Evolutionary conservation across 225 moss, liverwort and hornwort genomes (phyloP).

Genomic region (Straminergon stramineum): DNA sequence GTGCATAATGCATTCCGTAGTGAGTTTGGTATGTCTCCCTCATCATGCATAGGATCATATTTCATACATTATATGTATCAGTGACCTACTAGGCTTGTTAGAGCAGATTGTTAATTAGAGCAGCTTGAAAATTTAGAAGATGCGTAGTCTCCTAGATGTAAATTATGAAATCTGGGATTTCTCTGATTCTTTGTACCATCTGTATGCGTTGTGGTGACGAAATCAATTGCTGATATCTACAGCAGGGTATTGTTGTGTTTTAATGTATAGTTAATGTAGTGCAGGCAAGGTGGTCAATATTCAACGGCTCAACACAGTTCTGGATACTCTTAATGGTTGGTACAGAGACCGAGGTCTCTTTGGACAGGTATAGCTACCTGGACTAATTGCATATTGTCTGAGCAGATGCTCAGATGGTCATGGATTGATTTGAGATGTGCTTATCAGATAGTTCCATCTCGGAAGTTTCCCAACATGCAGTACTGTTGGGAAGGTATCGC

Average conservation of each 20-base stretch:
- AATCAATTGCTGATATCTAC: not conserved
- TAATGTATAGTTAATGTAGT: not conserved
- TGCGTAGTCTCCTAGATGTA: not conserved
- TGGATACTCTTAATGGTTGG: constrained; percentile 96
- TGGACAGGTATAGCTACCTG: constrained; percentile 47
- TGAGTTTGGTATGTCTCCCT: constrained; percentile 59
- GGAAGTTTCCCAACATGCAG: not conserved
- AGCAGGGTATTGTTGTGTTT: not conserved
- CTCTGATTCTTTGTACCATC: not conserved
- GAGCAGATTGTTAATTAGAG: not conserved
- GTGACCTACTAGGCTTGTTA: not conserved
- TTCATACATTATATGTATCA: not conserved
- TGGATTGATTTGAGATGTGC: not conserved
- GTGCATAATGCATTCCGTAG: constrained; percentile 74
- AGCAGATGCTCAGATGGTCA: not conserved
- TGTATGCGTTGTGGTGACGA: not conserved
- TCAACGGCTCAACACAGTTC: constrained; percentile 78
- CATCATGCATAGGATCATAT: not conserved
- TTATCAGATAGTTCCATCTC: not conserved
- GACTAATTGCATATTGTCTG: not conserved
- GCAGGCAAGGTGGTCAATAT: constrained; percentile 99
- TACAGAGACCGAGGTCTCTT: constrained; percentile 94
- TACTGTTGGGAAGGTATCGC: not conserved
- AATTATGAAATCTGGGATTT: not conserved
- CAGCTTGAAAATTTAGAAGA: not conserved